Conservation (phyloP, 192 early-diverging fungal genomes). For the Backusella macrospora region DNA sequence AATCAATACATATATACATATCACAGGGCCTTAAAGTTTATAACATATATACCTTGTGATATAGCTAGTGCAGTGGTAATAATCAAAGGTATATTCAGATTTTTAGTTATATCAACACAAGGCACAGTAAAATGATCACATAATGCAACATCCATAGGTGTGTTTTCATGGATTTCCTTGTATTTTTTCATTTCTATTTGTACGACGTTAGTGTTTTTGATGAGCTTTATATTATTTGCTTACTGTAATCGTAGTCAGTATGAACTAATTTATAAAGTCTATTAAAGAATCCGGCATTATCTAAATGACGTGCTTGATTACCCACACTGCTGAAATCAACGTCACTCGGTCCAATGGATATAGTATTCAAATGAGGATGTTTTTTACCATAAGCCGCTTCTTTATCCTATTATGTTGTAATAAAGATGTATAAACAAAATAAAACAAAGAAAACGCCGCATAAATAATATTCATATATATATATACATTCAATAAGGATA, state of each 20-base stretch:
- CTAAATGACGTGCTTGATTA: neutral
- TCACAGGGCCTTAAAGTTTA: neutral
- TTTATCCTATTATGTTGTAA: neutral
- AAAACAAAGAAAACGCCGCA: neutral
- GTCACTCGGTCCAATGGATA: neutral
- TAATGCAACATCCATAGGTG: constrained; percentile 9
- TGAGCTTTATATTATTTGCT: neutral
- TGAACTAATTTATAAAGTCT: neutral
- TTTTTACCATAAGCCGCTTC: neutral
- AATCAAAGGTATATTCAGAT: constrained; percentile 24
- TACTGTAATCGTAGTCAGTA: neutral
- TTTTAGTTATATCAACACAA: constrained; percentile 22
- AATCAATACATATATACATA: neutral
- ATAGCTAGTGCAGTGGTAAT: constrained; percentile 26
- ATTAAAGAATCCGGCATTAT: neutral
- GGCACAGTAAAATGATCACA: constrained; percentile 31
- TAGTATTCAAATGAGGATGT: neutral
- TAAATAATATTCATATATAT: neutral
- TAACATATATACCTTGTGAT: constrained; percentile 20
- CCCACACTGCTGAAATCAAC: neutral
- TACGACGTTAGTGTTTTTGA: neutral
- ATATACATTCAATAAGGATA: neutral
- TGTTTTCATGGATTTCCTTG: neutral
- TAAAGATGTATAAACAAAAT: neutral
- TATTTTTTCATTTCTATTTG: neutral